Evolutionary conservation across 2,329 filamentous ascomycete species (phyloP), one percentile per base, ranked within the genome.

Genomic region (Colletotrichum trifolii): DNA sequence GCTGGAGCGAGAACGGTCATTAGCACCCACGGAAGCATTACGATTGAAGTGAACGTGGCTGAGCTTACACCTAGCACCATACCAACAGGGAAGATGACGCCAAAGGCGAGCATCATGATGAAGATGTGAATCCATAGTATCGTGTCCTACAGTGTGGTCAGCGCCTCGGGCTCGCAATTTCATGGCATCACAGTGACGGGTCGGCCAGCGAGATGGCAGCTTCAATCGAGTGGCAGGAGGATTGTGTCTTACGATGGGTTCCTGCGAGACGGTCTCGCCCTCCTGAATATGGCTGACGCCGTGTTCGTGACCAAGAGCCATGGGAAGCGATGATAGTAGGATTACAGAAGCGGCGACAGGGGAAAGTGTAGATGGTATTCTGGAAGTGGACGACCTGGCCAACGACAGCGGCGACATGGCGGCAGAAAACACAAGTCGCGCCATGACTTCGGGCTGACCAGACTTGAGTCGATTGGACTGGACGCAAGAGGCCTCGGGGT

Each of bases 71-170:
- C 95, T 15, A 97, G 83, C 46, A 98, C 94, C 95, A 99, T 98
- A 71, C 96, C 96, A 13, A 93, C 85, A 10, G 96, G 96, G 73
- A 97, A 98, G 64, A 98, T 87, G 71, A 99, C 84, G 67, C 96
- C 96, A 83, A 96, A 98, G 63, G 94, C 89, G 64, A 96, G 74
- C 76, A 89, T 91, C 84, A 97, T 94, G 49, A 97, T 78, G 66
- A 97, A 85, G 73, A 99, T 98, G 79, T 99, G 96, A 71, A 91
- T 85, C 96, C 96, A 99, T 87, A 99, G 79, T 72, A 89, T 93
- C 46, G 89, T 85, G 77, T 98, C 96, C 86, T 89, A 69, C 34
- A 69, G 49, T 33, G 71, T n/a, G 13, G 42, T 84, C 67, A 84
- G 76, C 67, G 54, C 68, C 49, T 57, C 45, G 43, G 40, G 46